These are phyloP conservation scores for Recurvomyces mirabilis DNA, from an alignment of 495 filamentous ascomycete species.

Conservation along the genomic window DNA sequence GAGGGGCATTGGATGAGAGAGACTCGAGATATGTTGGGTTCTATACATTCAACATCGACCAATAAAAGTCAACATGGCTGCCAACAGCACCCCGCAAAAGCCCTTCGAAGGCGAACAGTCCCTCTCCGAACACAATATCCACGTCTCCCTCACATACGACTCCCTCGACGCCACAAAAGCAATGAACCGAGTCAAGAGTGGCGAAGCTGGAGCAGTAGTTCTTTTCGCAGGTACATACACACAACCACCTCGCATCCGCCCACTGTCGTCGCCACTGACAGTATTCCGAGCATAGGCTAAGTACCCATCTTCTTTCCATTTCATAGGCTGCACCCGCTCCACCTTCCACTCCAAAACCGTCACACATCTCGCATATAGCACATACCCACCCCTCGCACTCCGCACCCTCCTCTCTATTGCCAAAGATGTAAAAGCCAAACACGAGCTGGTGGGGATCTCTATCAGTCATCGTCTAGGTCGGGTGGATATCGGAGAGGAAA, in stretches of 20 bases:
- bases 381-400: slow-evolving; percentile 69
- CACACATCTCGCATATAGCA: slow-evolving; percentile 63
- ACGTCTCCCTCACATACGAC: slow-evolving; percentile 52
- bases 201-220: slow-evolving; percentile 77
- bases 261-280: slow-evolving; percentile 3
- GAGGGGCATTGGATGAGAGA: too few relatives aligned
- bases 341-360: slow-evolving; percentile 68
- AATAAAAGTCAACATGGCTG: too few relatives aligned
- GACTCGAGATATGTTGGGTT: too few relatives aligned
- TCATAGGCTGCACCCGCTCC: slow-evolving; percentile 72
- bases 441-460: slow-evolving; percentile 56
- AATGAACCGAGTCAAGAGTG: slow-evolving; percentile 59
- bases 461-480: slow-evolving; percentile 80
- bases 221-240: slow-evolving; percentile 57
- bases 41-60: too few relatives aligned
- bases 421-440: slow-evolving; percentile 41
- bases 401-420: slow-evolving; percentile 65
- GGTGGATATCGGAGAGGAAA: slow-evolving; percentile 82
- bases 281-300: not conserved
- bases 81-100: not conserved
- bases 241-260: not conserved
- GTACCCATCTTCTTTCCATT: slow-evolving; percentile 9
- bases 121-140: slow-evolving; percentile 29
- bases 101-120: slow-evolving; percentile 15
- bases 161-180: slow-evolving; percentile 47